Evolutionary conservation across 2,329 filamentous ascomycete species (phyloP), one percentile per base, ranked within the genome.

Genomic region (Endothia cerciana): DNA sequence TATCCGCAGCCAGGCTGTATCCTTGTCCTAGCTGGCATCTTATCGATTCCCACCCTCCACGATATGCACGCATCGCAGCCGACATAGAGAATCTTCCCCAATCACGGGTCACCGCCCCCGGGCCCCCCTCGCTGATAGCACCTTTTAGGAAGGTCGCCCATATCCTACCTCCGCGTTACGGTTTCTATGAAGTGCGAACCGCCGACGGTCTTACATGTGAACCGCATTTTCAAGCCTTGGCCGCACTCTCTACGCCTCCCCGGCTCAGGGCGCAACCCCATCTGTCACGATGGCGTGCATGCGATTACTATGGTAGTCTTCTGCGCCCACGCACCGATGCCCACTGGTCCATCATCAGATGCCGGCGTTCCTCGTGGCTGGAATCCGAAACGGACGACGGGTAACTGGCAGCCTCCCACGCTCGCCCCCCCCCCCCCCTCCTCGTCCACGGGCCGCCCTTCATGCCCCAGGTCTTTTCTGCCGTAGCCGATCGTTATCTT

Each of bases 81-180:
- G 19, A 38, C 30, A 15, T 30, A 15, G 7, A 49, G 10, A 38
- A 22, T 36, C 28, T 51, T 45, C 61, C 49, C 61, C 61, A 63
- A 63, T 57, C 61, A 55, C 61, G 61, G 61, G 49, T 11, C 47
- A 56, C 17, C 19, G 40, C 36, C 47, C n/a, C 36, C 49, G 13
- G 17, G n/a, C 47, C 60, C 60, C 45, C 33, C 36, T 43, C 6
- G 47, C 47, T 41, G 45, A 53, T 43, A 62, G 49, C 41, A 63
- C 61, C 41, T 10, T 58, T 63, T 63, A 63, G 61, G 61, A 56
- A 63, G 61, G 61, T 63, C 61, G 36, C 19, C 40, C 28, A 40
- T 19, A 1, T 22, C 40, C 33, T n/a, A 38, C 38, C 49, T 43
- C 61, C 51, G 51, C 53, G 51, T 7, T 47, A 45, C 53, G 51